Evolutionary conservation across 169 alveolate genomes (phyloP), one percentile per base, ranked within the genome.

Genomic region (Cryptosporidium tyzzeri): DNA sequence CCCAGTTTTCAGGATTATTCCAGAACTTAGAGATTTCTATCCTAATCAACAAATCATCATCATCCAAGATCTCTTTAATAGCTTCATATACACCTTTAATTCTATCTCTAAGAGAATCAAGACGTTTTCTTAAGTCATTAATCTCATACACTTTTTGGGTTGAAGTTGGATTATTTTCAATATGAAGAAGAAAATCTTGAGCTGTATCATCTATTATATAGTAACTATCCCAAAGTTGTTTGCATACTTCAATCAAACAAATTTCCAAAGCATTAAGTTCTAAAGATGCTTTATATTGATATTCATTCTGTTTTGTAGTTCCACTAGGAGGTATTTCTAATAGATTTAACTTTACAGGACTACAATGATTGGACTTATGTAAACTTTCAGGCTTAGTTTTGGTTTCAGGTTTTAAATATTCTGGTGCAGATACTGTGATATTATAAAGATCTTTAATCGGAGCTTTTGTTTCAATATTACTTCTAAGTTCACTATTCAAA

Each of bases 1-100:
- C 94, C 96, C 96, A 94, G 41, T 86, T 86, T 29, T 87, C 92
- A 37, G 94, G 94, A 59, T 73, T 58, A 41, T 61, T 87, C 87
- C 93, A 92, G 84, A 94, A 94, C 31, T 93, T 84, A 14, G 94
- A 91, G 3, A 94, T 91, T 39, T 94, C 95, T 61, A 94, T 85
- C 50, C 95, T 86, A 44, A 91, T 62, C 31, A 94, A 62, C 59
- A 92, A 93, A 48, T 92, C 95, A 65, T 94, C 96, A 65, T 85
- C 74, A 73, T 92, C 93, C 55, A 94, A 70, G 44, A 94, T 86
- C 31, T 71, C 94, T 45, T 91, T 91, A 14, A 94, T 65, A 16
- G 95, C 94, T 61, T 91, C 92, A 65, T 93, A 91, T 35, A 92
- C 93, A 37, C 95, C 94, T 35, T 91, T 86, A 18, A 91, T 92